Conservation (phyloP, 768 basidiomycete genomes). For the Lactarius psammicola region DNA sequence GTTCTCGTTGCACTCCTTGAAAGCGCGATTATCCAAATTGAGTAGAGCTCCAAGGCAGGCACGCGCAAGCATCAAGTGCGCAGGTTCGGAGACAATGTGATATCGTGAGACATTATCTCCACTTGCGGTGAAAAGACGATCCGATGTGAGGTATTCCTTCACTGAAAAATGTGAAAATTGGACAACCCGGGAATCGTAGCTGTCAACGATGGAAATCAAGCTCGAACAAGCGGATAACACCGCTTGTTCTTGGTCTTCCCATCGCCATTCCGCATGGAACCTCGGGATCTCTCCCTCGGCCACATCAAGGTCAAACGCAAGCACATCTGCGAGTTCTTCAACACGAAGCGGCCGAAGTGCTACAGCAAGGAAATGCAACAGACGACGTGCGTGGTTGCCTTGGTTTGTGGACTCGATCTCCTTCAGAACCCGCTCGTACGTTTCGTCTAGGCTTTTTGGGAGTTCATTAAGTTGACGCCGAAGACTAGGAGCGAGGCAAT, state of each 20-base stretch:
- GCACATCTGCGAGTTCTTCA: neutral
- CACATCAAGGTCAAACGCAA: neutral
- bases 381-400: neutral
- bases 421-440: neutral
- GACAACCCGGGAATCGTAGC: neutral
- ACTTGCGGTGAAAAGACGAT: neutral
- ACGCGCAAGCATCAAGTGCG: neutral
- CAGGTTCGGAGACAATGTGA: neutral
- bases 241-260: neutral
- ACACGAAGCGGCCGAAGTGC: neutral
- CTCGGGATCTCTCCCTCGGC: neutral
- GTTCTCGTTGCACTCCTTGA: accelerated
- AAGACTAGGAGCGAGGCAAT: neutral
- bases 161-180: neutral
- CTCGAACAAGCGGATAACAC: neutral
- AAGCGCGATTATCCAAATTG: neutral
- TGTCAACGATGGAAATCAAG: neutral
- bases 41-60: neutral
- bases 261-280: neutral
- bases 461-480: neutral
- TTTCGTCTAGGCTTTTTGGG: neutral
- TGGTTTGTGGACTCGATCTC: neutral
- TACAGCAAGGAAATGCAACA: neutral
- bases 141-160: neutral
- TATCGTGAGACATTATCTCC: neutral